Conservation (phyloP, 805 yeast species). For the Spathaspora passalidarum region DNA sequence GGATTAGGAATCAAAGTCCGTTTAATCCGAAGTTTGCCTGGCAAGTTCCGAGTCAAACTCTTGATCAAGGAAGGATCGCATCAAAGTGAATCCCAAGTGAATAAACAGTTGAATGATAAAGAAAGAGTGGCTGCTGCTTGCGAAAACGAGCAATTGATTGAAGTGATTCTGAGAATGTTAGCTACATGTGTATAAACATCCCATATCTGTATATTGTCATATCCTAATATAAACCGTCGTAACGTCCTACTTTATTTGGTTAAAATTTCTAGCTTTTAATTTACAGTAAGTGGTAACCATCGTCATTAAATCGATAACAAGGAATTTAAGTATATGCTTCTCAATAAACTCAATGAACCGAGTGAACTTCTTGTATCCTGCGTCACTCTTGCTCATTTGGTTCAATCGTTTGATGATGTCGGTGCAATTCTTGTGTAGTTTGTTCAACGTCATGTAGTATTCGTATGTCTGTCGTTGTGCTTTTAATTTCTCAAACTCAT, state of each 20-base stretch:
- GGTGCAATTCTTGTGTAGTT: conserved; percentile 3
- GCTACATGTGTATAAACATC: conserved; percentile 57
- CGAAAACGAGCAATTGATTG: conserved; percentile 86
- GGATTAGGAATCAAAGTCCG: conserved; percentile 94
- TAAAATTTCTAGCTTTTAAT: conserved; percentile 2
- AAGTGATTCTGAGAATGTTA: conserved; percentile 91
- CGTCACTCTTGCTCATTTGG: neutral
- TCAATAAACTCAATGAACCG: conserved; percentile 36
- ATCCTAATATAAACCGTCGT: neutral
- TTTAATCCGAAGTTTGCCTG: conserved; percentile 82
- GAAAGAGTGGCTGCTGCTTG: conserved; percentile 99
- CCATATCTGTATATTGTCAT: neutral
- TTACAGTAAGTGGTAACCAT: conserved; percentile 35
- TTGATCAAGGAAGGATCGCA: conserved; percentile 88
- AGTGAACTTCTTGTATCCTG: conserved; percentile 13
- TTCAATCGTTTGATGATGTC: conserved; percentile 9
- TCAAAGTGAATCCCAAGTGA: conserved; percentile 93
- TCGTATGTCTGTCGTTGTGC: conserved; percentile 31
- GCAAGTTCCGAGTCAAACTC: conserved; percentile 76
- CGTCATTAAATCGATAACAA: conserved; percentile 33
- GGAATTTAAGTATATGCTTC: conserved; percentile 30
- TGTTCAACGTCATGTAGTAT: conserved; percentile 25
- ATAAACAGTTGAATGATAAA: conserved; percentile 94
- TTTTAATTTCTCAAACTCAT: conserved; percentile 27
- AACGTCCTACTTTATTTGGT: neutral